phyloP scores from a whole-genome alignment of 495 filamentous ascomycete genomes.

The Daldinia grandis region DNA sequence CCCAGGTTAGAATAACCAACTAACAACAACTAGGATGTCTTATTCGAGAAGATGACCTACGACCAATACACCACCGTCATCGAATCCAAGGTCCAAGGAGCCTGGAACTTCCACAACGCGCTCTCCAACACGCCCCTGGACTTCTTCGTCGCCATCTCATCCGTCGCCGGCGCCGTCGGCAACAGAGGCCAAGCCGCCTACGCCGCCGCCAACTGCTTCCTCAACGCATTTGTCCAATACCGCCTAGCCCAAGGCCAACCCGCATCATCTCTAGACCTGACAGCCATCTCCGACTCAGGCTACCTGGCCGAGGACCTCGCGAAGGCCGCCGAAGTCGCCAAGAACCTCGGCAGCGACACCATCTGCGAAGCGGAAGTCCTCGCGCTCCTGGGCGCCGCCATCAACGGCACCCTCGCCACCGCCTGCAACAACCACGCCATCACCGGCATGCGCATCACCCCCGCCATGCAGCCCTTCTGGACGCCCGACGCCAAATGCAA shows the following conservation, averaged over 20 bases:
- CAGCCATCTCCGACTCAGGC: constrained; percentile 63
- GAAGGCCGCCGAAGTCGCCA: constrained; percentile 56
- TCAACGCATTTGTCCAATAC: constrained; percentile 62
- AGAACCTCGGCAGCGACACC: constrained; percentile 59
- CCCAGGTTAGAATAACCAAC: background rate
- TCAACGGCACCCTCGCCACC: constrained; percentile 49
- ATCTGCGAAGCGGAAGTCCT: constrained; percentile 63
- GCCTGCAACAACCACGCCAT: constrained; percentile 60
- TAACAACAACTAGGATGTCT: constrained; percentile 56
- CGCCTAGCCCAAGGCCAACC: constrained; percentile 55
- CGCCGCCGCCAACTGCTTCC: constrained; percentile 69
- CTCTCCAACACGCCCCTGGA: constrained; percentile 62
- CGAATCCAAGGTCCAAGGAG: constrained; percentile 63
- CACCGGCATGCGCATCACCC: constrained; percentile 61
- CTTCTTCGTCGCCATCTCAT: constrained; percentile 74
- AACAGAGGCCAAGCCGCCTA: constrained; percentile 70
- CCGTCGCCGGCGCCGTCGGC: constrained; percentile 66
- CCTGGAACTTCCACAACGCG: constrained; percentile 65
- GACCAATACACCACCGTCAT: constrained; percentile 59
- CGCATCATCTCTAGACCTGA: constrained; percentile 63
- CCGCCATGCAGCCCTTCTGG: constrained; percentile 59
- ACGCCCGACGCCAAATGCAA: constrained; percentile 61
- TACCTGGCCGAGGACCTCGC: constrained; percentile 61
- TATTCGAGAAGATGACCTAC: constrained; percentile 64
- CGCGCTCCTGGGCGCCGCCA: constrained; percentile 58